Percentiles rank a stretch among this genome's conserved stretches.
Conservation (phyloP, 257 asterid species). For the Rehmannia glutinosa region DNA sequence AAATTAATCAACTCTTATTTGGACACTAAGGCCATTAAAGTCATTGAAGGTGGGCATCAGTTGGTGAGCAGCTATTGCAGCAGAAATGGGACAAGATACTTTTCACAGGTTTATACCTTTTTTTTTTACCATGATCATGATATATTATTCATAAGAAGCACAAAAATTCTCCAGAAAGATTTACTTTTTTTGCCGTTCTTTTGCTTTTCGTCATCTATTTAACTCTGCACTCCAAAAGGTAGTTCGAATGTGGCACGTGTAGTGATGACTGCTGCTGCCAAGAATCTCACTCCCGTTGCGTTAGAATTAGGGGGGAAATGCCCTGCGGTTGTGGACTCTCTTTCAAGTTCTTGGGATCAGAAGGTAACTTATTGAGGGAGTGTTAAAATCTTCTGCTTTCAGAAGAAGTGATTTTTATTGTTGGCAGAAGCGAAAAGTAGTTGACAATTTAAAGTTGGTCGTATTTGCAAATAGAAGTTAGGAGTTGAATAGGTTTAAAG, state of each 20-base stretch:
- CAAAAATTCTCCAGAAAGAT: no score
- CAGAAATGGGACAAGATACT: slow-evolving; percentile 80
- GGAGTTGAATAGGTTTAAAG: no score
- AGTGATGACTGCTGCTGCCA: slow-evolving; percentile 69
- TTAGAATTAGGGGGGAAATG: slow-evolving; percentile 87
- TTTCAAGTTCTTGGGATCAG: slow-evolving; percentile 25
- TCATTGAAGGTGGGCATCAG: slow-evolving; percentile 63
- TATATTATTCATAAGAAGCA: no score
- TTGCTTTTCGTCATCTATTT: not conserved
- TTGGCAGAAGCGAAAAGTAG: no score
- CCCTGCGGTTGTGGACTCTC: slow-evolving; percentile 70
- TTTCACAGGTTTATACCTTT: slow-evolving; percentile 69
- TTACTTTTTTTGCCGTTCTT: no score
- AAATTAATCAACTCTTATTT: slow-evolving; percentile 35
- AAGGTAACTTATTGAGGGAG: no score
- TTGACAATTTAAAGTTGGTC: no score
- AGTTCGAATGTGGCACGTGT: slow-evolving; percentile 49
- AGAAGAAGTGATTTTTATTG: no score
- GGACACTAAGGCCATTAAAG: slow-evolving; percentile 56
- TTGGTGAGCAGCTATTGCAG: slow-evolving; percentile 50
- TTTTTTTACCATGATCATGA: not conserved
- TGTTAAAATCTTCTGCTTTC: no score
- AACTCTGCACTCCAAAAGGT: slow-evolving; percentile 30
- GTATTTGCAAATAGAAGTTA: no score
- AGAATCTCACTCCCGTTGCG: slow-evolving; percentile 64